Percentiles rank a stretch among this genome's conserved stretches.
Evolutionary conservation across 805 yeast genomes (phyloP).

Genomic region (Aciculoconidium aculeatum): DNA sequence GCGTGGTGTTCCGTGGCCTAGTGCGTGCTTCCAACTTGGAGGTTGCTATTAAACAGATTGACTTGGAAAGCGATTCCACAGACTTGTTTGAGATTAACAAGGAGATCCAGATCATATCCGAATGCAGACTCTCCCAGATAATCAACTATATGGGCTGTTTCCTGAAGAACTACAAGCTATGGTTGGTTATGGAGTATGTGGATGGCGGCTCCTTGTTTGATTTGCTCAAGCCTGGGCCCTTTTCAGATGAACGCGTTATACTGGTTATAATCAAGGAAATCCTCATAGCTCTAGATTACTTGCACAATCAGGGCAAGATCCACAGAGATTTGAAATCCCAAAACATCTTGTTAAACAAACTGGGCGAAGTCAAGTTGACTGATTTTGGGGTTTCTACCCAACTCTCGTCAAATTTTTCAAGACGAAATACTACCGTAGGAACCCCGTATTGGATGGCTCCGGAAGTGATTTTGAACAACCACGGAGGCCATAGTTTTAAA

Average conservation of each 20-base stretch:
- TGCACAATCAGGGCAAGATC: conserved; percentile 70
- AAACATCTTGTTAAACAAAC: conserved; percentile 30
- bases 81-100: conserved; percentile 68
- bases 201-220: conserved; percentile 75
- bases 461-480: conserved; percentile 50
- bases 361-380: conserved; percentile 38
- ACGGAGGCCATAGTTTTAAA: conserved; percentile 48
- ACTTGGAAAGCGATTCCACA: conserved; percentile 56
- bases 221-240: conserved; percentile 52
- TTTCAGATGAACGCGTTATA: conserved; percentile 46
- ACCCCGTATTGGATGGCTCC: conserved; percentile 68
- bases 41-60: conserved; percentile 63
- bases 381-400: conserved; percentile 44
- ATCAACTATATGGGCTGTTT: conserved; percentile 70
- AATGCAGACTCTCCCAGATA: conserved; percentile 56
- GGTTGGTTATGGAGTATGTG: conserved; percentile 80
- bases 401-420: conserved; percentile 34
- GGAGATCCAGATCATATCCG: conserved; percentile 64
- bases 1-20: conserved; percentile 63
- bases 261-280: conserved; percentile 51
- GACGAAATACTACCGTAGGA: conserved; percentile 45
- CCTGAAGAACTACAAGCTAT: conserved; percentile 59
- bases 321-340: conserved; percentile 50
- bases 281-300: conserved; percentile 54
- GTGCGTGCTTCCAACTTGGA: conserved; percentile 38